phyloP scores from a whole-genome alignment of 306 rosid genomes.

The Dryas drummondii region DNA sequence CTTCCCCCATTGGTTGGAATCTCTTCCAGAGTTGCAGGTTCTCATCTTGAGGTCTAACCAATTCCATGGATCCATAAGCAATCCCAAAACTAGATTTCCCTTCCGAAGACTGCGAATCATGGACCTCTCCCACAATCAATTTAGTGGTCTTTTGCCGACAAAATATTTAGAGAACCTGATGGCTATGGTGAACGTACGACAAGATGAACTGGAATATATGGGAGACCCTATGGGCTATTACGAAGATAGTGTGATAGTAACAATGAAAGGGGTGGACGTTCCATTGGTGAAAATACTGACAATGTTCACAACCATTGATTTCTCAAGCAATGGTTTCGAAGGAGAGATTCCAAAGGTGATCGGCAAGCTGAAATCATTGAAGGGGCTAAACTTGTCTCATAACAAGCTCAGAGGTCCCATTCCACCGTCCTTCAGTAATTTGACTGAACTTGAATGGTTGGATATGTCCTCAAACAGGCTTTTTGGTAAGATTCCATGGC shows the following conservation, averaged over 20 bases:
- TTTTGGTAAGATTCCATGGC: background rate
- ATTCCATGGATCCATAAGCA: background rate
- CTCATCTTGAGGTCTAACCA: background rate
- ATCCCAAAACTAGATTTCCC: background rate
- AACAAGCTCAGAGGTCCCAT: background rate
- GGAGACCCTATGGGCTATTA: background rate
- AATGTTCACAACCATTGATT: background rate
- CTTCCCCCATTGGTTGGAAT: background rate
- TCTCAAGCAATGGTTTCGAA: too few relatives aligned
- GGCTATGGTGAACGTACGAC: background rate
- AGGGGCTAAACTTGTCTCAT: background rate
- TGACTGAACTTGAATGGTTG: background rate
- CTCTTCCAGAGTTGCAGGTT: background rate
- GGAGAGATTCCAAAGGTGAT: background rate
- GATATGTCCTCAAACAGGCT: background rate
- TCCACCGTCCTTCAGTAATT: accelerated
- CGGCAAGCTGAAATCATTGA: background rate
- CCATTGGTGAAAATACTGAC: too few relatives aligned
- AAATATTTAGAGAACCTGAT: background rate
- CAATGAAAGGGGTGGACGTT: too few relatives aligned
- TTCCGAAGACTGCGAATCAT: background rate
- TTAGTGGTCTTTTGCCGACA: background rate
- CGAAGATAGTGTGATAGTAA: too few relatives aligned
- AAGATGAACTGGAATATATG: background rate
- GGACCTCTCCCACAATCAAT: background rate